Evolutionary conservation across 177 flowering plant species (phyloP), one percentile per base, ranked within the genome.

Genomic region (Telopea speciosissima): DNA sequence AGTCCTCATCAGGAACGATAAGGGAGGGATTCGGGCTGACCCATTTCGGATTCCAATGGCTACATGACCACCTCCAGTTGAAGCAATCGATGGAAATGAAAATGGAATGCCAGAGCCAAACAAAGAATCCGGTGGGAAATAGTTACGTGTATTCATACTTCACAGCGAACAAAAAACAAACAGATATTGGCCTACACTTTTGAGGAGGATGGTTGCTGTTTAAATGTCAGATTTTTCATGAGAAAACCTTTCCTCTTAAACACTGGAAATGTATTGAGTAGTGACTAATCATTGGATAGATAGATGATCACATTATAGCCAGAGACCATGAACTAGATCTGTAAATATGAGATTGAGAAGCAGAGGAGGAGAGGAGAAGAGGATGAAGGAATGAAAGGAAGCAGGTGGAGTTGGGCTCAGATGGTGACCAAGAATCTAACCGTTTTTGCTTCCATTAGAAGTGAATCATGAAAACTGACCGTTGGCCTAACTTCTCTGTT

Each of bases 341-440:
- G 62, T 33, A 62, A 69, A 65, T 42, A 68, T 54, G 66, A 63
- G 3, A 49, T 49, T 49, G 5, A 59, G 45, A 23, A 68, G 65
- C 23, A 63, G 72, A 66, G 6, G 40, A 36, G 40, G 40, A 17
- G 28, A 36, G 59, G 56, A 52, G 69, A 14, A 63, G 54, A 75
- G 66, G 72, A 54, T 45, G 67, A 42, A 36, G 2, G 40, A 8
- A 3, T 36, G 40, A 36, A 36, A 8, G 40, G 8, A 36, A 8
- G 40, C 7, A 36, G 40, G 40, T 5, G 7, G 40, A 36, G 40
- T 36, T 36, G 40, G 40, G 8, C 67, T 22, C 70, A 85, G 97
- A 91, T 85, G 90, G 93, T 84, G 93, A 88, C 93, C 88, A 83
- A 81, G 75, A 88, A 89, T 79, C 90, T 70, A 81, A 85, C 87